Percentiles rank a stretch among this genome's conserved stretches.
phyloP scores from a whole-genome alignment of 2,329 filamentous ascomycete species.

The Monosporascus ibericus region DNA sequence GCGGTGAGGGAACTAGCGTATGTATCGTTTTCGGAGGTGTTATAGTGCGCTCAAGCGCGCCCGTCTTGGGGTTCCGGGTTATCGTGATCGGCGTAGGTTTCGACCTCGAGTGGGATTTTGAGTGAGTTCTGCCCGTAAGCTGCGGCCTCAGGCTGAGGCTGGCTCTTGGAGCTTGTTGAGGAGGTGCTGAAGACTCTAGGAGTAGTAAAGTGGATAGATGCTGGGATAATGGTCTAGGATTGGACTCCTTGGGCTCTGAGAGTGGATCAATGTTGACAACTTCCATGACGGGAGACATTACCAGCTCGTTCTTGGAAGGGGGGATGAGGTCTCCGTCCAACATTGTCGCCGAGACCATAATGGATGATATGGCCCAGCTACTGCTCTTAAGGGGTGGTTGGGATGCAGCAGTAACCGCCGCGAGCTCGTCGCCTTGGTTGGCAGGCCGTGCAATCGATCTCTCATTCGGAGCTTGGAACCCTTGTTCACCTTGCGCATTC shows the following conservation, averaged over 20 bases:
- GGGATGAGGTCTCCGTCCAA: not conserved
- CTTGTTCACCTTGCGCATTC: not conserved
- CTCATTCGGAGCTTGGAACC: not conserved
- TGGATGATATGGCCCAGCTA: conserved; percentile 14
- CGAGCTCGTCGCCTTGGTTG: not conserved
- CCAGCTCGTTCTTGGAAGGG: not conserved
- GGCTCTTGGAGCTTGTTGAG: not conserved
- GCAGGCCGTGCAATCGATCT: not conserved
- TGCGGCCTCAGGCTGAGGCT: conserved; percentile 11
- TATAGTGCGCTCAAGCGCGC: conserved; percentile 9
- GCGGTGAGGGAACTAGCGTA: conserved; percentile 4
- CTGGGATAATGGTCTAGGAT: conserved; percentile 5
- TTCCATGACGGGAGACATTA: not conserved
- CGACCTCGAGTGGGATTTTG: conserved; percentile 13
- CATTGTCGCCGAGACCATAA: conserved; percentile 18
- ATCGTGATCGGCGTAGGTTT: conserved; percentile 17
- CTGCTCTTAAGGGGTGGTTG: not conserved
- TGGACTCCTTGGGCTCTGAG: conserved; percentile 6
- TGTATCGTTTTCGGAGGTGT: not conserved
- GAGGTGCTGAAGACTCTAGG: conserved; percentile 2
- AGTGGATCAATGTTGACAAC: not conserved
- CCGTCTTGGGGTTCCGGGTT: conserved; percentile 15
- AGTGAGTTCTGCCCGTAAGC: conserved; percentile 13
- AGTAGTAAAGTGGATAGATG: conserved; percentile 3
- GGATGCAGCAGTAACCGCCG: not conserved